Evolutionary conservation across 2,329 filamentous ascomycete genomes (phyloP).

Genomic region (Penicillium sp.): DNA sequence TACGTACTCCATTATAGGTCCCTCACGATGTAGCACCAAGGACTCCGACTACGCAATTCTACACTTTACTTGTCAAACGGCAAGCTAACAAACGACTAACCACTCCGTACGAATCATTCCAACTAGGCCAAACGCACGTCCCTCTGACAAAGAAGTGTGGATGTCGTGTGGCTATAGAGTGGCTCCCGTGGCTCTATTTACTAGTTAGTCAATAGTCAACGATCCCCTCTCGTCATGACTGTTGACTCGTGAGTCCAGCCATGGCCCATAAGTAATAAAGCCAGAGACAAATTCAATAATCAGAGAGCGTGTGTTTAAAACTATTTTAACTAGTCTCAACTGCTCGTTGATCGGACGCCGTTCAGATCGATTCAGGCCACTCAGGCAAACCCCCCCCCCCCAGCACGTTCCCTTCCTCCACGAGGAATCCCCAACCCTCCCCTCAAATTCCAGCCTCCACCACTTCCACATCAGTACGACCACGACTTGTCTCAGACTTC

Average conservation of each 20-base stretch:
- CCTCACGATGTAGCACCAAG: too few species aligned
- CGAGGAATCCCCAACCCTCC: slow-evolving; percentile 21
- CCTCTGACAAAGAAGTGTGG: neutral
- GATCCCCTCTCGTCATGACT: neutral
- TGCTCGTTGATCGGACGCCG: too few species aligned
- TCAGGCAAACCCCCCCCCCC: neutral
- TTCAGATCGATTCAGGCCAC: neutral
- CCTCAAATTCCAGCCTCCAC: slow-evolving; percentile 26
- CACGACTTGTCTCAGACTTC: neutral
- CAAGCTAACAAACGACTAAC: neutral
- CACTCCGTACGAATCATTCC: neutral
- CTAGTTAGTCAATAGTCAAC: neutral
- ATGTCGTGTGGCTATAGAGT: neutral
- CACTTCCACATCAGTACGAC: neutral
- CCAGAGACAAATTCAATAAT: too few species aligned
- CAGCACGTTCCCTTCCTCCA: slow-evolving; percentile 26
- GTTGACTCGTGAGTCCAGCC: too few species aligned
- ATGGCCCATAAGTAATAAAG: too few species aligned
- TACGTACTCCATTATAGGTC: too few species aligned
- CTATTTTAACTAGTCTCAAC: too few species aligned
- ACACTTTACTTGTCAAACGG: neutral
- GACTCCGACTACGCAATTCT: too few species aligned
- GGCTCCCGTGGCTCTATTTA: neutral
- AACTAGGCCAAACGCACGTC: neutral
- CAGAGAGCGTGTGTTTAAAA: too few species aligned